Evolutionary conservation across 768 basidiomycete genomes (phyloP).

Genomic region (Podaxis sp.): DNA sequence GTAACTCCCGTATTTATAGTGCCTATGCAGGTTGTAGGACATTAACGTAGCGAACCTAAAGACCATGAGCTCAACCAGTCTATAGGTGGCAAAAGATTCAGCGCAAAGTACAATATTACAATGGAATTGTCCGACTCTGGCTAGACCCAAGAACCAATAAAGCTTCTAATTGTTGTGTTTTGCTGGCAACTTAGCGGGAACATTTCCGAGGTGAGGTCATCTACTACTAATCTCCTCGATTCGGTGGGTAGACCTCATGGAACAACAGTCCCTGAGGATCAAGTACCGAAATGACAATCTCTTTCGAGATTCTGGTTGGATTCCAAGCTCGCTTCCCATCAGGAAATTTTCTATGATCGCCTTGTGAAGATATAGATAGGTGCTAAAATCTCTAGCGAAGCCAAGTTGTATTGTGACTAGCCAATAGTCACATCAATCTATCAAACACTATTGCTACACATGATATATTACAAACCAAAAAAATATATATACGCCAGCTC

Average conservation of each 20-base stretch:
- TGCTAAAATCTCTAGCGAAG: background rate
- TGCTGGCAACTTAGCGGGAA: background rate
- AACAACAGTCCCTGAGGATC: background rate
- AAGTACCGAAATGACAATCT: background rate
- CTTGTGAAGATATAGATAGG: background rate
- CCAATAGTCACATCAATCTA: too few relatives aligned
- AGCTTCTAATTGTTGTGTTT: background rate
- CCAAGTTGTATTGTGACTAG: background rate
- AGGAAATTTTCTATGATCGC: background rate
- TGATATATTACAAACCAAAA: too few relatives aligned
- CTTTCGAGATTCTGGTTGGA: background rate
- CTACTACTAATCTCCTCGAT: background rate
- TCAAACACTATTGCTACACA: too few relatives aligned
- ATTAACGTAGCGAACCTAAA: too few relatives aligned
- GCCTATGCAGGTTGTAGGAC: too few relatives aligned
- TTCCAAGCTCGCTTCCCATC: too few relatives aligned
- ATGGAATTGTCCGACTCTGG: background rate
- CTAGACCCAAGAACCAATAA: background rate
- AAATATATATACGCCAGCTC: too few relatives aligned
- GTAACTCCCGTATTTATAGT: background rate
- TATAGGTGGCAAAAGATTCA: background rate
- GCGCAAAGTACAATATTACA: background rate
- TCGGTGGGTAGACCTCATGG: background rate
- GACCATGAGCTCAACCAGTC: too few relatives aligned
- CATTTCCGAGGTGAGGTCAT: background rate